Evolutionary conservation across 2,329 filamentous ascomycete genomes (phyloP), one percentile per base, ranked within the genome.

Genomic region (Clonostachys solani): DNA sequence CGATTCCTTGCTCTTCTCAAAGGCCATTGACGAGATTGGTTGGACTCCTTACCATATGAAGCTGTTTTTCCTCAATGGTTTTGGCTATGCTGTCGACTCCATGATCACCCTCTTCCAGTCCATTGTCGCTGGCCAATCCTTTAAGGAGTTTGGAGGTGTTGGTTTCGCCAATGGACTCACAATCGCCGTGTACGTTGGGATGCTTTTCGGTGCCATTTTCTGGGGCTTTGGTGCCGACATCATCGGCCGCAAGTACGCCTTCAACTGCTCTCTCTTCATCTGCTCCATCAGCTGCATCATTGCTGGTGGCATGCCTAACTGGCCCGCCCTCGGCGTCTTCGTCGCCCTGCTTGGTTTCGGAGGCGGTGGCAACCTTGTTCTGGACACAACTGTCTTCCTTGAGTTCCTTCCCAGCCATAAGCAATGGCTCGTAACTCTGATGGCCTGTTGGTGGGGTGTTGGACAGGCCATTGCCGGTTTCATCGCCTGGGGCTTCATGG

Each of bases 221-320:
- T 89, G 84, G 84, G 84, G 84, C 3, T 63, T 86, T 33, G 74
- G 73, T 4, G 83, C 83, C 18, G 85, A 89, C 56, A 74, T 88
- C 34, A 82, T 88, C 50, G 85, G 84, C 6, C 74, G 85, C 40
- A 78, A 79, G 51, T 80, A 79, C 53, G 84, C 85, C 6, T 89
- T 89, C 67, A 88, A 88, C 56, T 65, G 80, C 18, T 82, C 80
- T 3, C 69, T 88, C 12, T 74, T 87, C 55, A 70, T 87, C 48
- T 83, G 78, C 56, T 77, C 80, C 5, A 60, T 80, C n/a, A 57
- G 56, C 53, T 71, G 68, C 33, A 79, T 87, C 46, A 67, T 86
- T 1, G 85, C 84, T 1, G 87, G 85, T 5, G 81, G 78, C 2
- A 75, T 80, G 49, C 85, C 86, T 2, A 86, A 74, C 52, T 91